These are phyloP conservation scores for Xylariomycetidae sp. DNA, from an alignment of 2,329 filamentous ascomycete species.

Conservation along the genomic window DNA sequence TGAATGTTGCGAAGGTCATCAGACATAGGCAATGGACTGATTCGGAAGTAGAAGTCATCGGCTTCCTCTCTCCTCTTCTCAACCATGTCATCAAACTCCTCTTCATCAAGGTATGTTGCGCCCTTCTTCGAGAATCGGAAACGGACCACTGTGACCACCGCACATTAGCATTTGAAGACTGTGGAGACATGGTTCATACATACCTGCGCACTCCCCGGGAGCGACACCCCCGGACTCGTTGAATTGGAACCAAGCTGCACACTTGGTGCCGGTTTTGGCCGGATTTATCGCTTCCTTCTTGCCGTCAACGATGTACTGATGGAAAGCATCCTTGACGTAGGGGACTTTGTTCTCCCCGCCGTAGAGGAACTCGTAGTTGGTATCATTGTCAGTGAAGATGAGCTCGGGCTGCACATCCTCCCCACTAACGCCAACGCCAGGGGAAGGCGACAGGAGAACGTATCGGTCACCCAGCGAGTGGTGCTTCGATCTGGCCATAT, in stretches of 20 bases:
- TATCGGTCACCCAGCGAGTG: conserved; percentile 76
- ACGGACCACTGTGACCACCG: conserved; percentile 65
- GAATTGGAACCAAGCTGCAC: conserved; percentile 86
- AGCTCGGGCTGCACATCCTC: conserved; percentile 80
- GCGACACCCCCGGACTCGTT: conserved; percentile 82
- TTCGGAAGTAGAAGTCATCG: conserved; percentile 90
- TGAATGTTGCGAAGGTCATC: conserved; percentile 94
- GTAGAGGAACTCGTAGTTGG: conserved; percentile 75
- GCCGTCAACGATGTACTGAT: conserved; percentile 75
- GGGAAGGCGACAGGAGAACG: conserved; percentile 81
- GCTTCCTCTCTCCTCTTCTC: conserved; percentile 83
- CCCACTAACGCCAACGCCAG: conserved; percentile 70
- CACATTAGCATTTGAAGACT: conserved; percentile 25
- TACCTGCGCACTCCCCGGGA: conserved; percentile 86
- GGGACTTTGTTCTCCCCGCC: conserved; percentile 69
- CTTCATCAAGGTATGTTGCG: conserved; percentile 81
- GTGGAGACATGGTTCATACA: conserved; percentile 48
- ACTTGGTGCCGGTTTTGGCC: conserved; percentile 74
- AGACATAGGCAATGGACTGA: conserved; percentile 88
- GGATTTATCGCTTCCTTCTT: conserved; percentile 81
- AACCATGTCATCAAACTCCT: conserved; percentile 84
- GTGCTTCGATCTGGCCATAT: conserved; percentile 71
- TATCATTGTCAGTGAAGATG: conserved; percentile 94
- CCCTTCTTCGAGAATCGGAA: conserved; percentile 77
- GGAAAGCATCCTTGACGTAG: conserved; percentile 94